Evolutionary conservation across 1,284 basidiomycete species (phyloP).

Genomic region (Cryptococcus maquisensis): DNA sequence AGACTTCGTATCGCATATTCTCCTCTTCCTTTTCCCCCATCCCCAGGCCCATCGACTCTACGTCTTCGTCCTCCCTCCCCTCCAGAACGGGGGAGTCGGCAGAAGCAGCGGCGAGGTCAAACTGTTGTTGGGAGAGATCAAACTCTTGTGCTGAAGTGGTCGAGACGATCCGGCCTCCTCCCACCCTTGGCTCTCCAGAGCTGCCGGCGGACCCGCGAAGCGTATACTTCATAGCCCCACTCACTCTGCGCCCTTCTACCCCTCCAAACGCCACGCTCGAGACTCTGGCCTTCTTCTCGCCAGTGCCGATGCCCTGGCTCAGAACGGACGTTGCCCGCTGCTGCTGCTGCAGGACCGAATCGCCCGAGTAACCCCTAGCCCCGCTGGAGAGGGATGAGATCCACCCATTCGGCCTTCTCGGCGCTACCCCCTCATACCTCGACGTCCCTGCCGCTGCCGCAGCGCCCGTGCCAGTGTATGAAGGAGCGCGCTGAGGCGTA

Average conservation of each 20-base stretch:
- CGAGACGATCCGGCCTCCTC: background rate
- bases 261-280: background rate
- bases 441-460: background rate
- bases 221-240: slow-evolving; percentile 17
- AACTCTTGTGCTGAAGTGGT: background rate
- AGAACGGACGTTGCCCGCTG: background rate
- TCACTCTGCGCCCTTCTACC: slow-evolving; percentile 8
- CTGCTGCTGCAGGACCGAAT: background rate
- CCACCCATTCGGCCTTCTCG: slow-evolving; percentile 13
- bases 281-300: background rate
- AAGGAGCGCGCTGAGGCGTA: background rate
- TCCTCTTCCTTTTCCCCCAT: slow-evolving; percentile 4
- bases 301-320: background rate
- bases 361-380: slow-evolving; percentile 1
- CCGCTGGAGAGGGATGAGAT: slow-evolving; percentile 9
- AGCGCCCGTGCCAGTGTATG: too few species aligned
- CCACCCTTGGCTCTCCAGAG: too few species aligned
- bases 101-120: background rate
- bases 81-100: background rate
- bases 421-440: background rate
- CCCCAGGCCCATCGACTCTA: too few species aligned
- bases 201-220: background rate
- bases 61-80: background rate
- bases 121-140: background rate
- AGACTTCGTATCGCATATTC: slow-evolving; percentile 6